Evolutionary conservation across 2,329 filamentous ascomycete species (phyloP), one percentile per base, ranked within the genome.

Genomic region (Pestalotiopsis sp.): DNA sequence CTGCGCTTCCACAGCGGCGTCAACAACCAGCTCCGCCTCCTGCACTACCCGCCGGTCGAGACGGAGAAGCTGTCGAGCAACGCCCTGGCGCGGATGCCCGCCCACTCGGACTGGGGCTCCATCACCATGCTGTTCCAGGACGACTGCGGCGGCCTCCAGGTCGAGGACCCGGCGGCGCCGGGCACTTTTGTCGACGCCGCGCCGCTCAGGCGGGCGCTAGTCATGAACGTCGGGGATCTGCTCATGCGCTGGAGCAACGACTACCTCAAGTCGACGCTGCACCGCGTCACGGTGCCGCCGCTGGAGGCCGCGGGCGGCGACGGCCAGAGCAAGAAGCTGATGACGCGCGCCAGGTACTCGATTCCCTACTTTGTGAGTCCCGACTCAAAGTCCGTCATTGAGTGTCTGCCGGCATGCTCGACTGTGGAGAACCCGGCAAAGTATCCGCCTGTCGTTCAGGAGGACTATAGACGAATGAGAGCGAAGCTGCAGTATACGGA

Each of bases 301-400:
- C 71, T 78, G 1, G 72, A 77, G 9, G 78, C 31, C 1, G 31
- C 82, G 69, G 77, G 80, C 23, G 13, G 3, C 39, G 81, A 76
- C 68, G 79, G 45, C 45, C 31, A 23, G 2, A 23, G 31, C 6
- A n/a, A 17, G 20, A 52, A n/a, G 45, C 74, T 80, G 4, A 83
- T 87, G 79, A 87, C 85, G 3, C 77, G 79, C 39, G 81, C 83
- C 23, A 78, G 88, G 14, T 90, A 87, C 70, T 90, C 88, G 7
- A 89, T 90, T 64, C 87, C 87, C 0, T 90, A 89, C 73, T 90
- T 90, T 68, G 80, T 89, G 36, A 78, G 80, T 6, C 85, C 87
- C 0, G 83, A 88, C 70, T 79, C 82, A 2, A 79, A 84, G 60
- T 78, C 81, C 3, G 75, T 85, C 5, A 85, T 90, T 64, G 84